Base-by-base conservation (phyloP, 305 asterid species). In the Fraxinus sp. region DNA sequence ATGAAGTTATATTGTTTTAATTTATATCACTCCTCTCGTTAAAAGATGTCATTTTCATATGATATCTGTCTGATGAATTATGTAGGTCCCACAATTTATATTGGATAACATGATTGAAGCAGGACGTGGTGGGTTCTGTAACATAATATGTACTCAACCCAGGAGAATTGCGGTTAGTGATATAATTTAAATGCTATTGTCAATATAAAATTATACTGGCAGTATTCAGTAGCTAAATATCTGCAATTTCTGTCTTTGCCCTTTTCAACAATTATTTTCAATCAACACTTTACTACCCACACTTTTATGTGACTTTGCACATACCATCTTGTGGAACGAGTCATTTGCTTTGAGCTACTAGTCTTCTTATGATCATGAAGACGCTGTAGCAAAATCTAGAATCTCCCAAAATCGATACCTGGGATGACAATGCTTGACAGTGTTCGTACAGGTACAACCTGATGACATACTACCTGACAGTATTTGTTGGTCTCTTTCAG, bases 121-220 rank as follows among this genome's bases (percentile, higher is more conserved):
- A 81, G 98, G 97, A 84, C 86, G 74, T 52, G 99, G 99, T 49
- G 97, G 94, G 79, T 80, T 84, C 76, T 95, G 98, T 87, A 95
- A 90, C 87, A 90, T 95, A 84, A 87, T 95, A 87, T 95, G 99
- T 89, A 95, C 99, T 41, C 99, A 95, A 88, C 99, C 99, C 14
- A 92, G 99, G 94, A 92, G 99, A 91, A 95, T 95, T 74, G 98
- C 99, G 91, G 99, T 95, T 79, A 83, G 98, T 91, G 24, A 32
- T 24, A 83, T 82, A 52, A 77, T 82, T 87, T 76, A 79, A 20
- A 37, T 41, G 39, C 80, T 83, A 7, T 35, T 75, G 4, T 74
- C 13, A 24, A 10, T 18, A 22, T 80, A 33, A 18, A 62, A 62
- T 32, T 68, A 30, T 79, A 55, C 59, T 79, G 32, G 14, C 49